Conservation (phyloP, 345 rosid species). For the Angophora floribunda region DNA sequence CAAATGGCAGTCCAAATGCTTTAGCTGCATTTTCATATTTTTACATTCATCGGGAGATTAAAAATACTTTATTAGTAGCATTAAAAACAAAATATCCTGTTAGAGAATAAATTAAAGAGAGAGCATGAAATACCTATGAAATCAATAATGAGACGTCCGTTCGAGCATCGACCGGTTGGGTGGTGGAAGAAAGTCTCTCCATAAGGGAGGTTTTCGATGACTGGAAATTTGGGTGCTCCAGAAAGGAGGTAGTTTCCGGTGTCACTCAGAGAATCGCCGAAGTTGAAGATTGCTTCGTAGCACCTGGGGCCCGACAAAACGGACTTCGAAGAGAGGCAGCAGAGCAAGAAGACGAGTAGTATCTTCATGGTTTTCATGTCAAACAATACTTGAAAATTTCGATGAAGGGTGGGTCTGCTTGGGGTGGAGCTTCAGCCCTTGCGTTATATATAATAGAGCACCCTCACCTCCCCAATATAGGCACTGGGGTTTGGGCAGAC, state of each 20-base stretch:
- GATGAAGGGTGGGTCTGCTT: not conserved
- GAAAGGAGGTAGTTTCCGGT: not conserved
- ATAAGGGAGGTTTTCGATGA: slow-evolving; percentile 16
- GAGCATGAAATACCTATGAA: slow-evolving; percentile 22
- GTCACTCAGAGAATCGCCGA: not conserved
- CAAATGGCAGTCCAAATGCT: not conserved
- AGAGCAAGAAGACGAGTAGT: not conserved
- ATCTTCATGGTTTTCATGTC: not conserved
- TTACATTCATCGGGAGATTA: slow-evolving; percentile 12
- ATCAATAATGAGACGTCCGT: not conserved
- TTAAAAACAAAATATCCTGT: not conserved
- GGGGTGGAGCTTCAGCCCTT: not conserved
- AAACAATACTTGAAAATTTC: not conserved
- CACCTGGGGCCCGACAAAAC: not conserved
- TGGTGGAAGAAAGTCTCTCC: slow-evolving; percentile 43
- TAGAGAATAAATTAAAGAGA: not conserved
- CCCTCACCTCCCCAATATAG: not conserved
- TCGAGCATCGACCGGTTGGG: slow-evolving; percentile 17
- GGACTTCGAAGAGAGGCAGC: not conserved
- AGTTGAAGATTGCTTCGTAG: not conserved
- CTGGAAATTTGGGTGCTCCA: not conserved
- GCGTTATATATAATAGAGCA: not conserved
- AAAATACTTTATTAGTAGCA: slow-evolving; percentile 32
- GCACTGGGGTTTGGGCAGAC: not conserved
- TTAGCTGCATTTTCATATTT: not conserved